Base-by-base conservation (phyloP, 1,284 basidiomycete genomes). In the Cryptococcus sp. region DNA sequence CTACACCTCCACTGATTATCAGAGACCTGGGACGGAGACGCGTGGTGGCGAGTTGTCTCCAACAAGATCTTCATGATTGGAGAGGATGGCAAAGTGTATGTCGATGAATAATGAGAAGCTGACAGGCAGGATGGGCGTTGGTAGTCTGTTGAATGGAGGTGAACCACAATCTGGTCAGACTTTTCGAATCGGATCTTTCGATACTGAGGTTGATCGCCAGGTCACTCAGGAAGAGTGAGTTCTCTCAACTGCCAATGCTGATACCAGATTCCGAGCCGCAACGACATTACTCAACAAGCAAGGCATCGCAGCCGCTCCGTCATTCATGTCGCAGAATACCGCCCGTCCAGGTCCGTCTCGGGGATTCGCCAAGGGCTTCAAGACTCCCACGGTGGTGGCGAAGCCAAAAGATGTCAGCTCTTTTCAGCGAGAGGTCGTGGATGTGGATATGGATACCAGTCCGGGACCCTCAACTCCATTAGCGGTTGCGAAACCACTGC, bases 121-220 rank as follows among this genome's bases (percentile, higher is more conserved):
- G 10, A 49, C 25, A 3, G 4, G 5, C 48, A 71, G 67, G 32
- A 65, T 73, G 54, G 68, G 55, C 5, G 61, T 59, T 0, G 61
- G 61, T 2, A 49, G 58, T 7, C 59, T 69, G 23, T 52, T 56
- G 0, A 61, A 55, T 21, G 67, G 67, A 3, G 44, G 55, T 34
- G 25, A 60, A 13, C 59, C 57, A 13, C 50, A 49, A 7, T 43
- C 60, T 28, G 63, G 71, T 31, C 43, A 55, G 1, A 81, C 83
- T 46, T 76, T 88, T 48, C 74, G 64, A 7, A 69, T 91, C 7
- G 82, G 83, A 1, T 80, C 80, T 32, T 87, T 84, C 67, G 87
- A 91, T 39, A 74, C 88, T 14, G 61, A 66, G 31, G 60, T 72
- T 2, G 70, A 73, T 45, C 55, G 60, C 7, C 43, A 48, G 16